Conservation (phyloP, 768 basidiomycete species). For the Leccinellum albellum region DNA sequence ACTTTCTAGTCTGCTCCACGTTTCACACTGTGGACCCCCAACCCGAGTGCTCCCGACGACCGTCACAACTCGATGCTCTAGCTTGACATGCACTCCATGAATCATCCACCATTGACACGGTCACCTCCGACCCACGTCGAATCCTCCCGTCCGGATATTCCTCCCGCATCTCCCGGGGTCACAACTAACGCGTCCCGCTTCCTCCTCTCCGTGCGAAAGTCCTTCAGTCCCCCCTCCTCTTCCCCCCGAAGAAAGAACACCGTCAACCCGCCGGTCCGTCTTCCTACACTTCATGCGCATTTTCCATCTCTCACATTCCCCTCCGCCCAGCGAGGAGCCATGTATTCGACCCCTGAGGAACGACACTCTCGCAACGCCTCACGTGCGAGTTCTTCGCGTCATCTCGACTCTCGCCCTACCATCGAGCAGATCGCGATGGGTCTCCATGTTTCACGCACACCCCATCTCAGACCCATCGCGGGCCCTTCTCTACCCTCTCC, state of each 20-base stretch:
- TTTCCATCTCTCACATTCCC: slow-evolving; percentile 6
- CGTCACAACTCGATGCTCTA: background rate
- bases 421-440: slow-evolving; percentile 81
- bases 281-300: background rate
- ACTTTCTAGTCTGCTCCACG: background rate
- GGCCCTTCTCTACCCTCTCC: slow-evolving; percentile 19
- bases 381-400: slow-evolving; percentile 36
- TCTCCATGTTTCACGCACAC: slow-evolving; percentile 71
- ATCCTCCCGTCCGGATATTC: background rate
- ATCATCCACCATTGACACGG: slow-evolving; percentile 12
- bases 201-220: slow-evolving; percentile 29
- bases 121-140: slow-evolving; percentile 13
- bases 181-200: slow-evolving; percentile 27
- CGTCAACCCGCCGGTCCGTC: slow-evolving; percentile 17
- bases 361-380: slow-evolving; percentile 28
- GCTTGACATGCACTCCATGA: slow-evolving; percentile 11
- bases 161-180: slow-evolving; percentile 9
- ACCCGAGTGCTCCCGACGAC: background rate
- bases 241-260: slow-evolving; percentile 20
- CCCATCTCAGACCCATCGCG: slow-evolving; percentile 51
- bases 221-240: slow-evolving; percentile 20
- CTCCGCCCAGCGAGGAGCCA: slow-evolving; percentile 28
- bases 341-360: slow-evolving; percentile 44
- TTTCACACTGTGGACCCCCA: background rate
- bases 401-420: slow-evolving; percentile 51